These are phyloP conservation scores for Westerdykella ornata DNA, from an alignment of 2,329 filamentous ascomycete species.

Conservation along the genomic window DNA sequence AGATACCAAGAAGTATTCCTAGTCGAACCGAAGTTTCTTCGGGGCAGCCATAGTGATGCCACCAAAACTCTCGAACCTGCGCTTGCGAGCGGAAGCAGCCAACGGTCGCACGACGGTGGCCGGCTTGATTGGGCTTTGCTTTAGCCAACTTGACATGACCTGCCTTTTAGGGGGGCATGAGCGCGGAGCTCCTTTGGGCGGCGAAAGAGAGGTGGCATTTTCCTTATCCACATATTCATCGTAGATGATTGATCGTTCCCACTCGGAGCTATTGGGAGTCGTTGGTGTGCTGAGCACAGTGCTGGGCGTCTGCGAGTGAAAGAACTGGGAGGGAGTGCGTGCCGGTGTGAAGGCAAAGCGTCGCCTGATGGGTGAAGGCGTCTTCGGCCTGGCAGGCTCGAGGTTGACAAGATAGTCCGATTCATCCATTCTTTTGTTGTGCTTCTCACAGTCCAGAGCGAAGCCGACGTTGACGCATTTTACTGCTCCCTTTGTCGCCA, in stretches of 20 bases:
- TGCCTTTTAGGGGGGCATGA: constrained; percentile 49
- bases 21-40: constrained; percentile 23
- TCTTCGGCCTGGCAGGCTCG: constrained; percentile 14
- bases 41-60: constrained; percentile 16
- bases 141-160: constrained; percentile 10
- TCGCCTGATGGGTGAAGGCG: constrained; percentile 15
- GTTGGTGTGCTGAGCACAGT: constrained; percentile 18
- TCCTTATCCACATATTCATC: constrained; percentile 22
- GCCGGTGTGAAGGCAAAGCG: constrained; percentile 25
- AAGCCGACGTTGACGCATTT: constrained; percentile 82
- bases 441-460: constrained; percentile 60
- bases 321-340: constrained; percentile 26
- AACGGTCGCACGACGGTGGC: constrained; percentile 2
- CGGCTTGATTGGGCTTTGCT: constrained; percentile 18
- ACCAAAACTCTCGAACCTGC: constrained; percentile 4
- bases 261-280: constrained; percentile 24
- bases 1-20: not conserved
- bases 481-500: constrained; percentile 64
- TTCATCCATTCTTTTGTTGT: constrained; percentile 32
- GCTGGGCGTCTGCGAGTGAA: constrained; percentile 12
- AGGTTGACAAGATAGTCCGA: constrained; percentile 28
- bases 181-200: constrained; percentile 13
- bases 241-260: constrained; percentile 21
- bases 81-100: not conserved
- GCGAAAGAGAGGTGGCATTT: constrained; percentile 15